These are phyloP conservation scores for Hericium coralloides DNA, from an alignment of 768 basidiomycete species.

Conservation along the genomic window DNA sequence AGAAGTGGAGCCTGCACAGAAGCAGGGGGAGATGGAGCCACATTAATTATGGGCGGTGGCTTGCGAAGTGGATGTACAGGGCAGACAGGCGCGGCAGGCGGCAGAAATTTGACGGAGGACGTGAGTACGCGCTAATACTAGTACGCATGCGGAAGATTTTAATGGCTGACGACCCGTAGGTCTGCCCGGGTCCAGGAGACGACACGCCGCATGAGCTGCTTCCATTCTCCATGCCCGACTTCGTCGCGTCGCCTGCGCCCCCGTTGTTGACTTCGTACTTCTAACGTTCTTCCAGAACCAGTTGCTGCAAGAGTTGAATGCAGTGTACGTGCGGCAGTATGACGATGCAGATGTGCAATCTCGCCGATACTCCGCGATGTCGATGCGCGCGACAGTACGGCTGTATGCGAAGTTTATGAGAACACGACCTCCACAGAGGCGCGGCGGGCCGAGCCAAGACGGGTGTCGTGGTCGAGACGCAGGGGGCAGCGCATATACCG, in stretches of 20 bases:
- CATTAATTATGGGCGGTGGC: neutral
- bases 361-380: too few relatives aligned
- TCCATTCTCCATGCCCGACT: neutral
- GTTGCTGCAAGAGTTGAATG: too few relatives aligned
- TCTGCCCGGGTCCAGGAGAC: neutral
- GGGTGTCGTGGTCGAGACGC: too few relatives aligned
- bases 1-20: conserved; percentile 5
- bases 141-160: neutral
- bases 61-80: neutral
- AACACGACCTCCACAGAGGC: too few relatives aligned
- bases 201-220: neutral
- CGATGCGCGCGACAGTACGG: too few relatives aligned
- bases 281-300: too few relatives aligned
- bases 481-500: too few relatives aligned
- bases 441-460: too few relatives aligned
- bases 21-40: neutral
- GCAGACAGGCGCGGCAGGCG: neutral
- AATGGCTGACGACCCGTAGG: neutral
- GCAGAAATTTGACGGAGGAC: neutral
- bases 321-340: too few relatives aligned
- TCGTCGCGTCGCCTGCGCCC: neutral
- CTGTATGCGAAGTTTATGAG: too few relatives aligned
- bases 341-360: too few relatives aligned
- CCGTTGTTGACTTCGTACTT: too few relatives aligned
- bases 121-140: neutral